These are phyloP conservation scores for Anastatica hierochuntica DNA, from an alignment of 345 rosid genomes.

Conservation along the genomic window DNA sequence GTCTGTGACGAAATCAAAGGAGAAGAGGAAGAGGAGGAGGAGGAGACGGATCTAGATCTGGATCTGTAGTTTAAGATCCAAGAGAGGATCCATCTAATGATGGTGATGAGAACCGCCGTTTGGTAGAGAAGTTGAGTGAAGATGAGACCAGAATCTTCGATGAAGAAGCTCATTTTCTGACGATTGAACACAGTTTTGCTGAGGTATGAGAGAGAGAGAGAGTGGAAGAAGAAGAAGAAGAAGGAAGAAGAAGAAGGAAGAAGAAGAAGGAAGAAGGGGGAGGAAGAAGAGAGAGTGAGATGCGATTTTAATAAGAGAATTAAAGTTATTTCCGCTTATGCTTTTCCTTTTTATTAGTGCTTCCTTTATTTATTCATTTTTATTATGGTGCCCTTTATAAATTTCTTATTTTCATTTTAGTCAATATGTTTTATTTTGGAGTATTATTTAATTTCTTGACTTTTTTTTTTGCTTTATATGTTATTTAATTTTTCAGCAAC, in stretches of 20 bases:
- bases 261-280: conserved; percentile 9
- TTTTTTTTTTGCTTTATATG: too few species aligned
- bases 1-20: conserved; percentile 32
- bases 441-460: too few species aligned
- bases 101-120: conserved; percentile 55
- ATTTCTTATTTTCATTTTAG: too few species aligned
- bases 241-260: conserved; percentile 4
- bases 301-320: conserved; percentile 18
- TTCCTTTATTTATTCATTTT: too few species aligned
- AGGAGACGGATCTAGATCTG: conserved; percentile 20
- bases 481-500: too few species aligned
- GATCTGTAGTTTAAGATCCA: conserved; percentile 45
- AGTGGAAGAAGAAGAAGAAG: too few species aligned
- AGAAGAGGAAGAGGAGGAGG: conserved; percentile 9
- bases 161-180: conserved; percentile 49
- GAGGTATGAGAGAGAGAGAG: neutral
- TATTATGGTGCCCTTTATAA: too few species aligned
- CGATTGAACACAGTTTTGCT: neutral
- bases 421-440: too few species aligned
- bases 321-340: conserved; percentile 10
- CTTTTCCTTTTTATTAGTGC: neutral
- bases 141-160: conserved; percentile 51
- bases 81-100: conserved; percentile 57
- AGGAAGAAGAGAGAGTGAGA: conserved; percentile 15
- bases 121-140: conserved; percentile 58